Conservation (phyloP, 768 basidiomycete species). For the Ephemerocybe angulata region DNA sequence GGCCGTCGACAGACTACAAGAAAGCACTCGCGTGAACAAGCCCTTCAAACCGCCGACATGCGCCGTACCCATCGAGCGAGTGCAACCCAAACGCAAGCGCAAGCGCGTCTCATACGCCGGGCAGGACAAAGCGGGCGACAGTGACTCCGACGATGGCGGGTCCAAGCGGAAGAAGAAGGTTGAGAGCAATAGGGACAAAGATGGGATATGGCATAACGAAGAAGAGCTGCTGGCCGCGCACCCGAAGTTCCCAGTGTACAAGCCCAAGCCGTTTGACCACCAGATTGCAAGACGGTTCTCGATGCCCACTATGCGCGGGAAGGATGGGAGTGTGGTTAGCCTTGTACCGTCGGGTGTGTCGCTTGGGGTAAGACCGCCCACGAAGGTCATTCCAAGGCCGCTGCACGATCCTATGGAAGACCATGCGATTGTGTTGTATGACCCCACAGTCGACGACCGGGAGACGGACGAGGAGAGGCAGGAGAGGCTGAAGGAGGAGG, state of each 20-base stretch:
- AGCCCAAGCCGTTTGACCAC: constrained; percentile 74
- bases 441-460: constrained; percentile 90
- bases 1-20: constrained; percentile 61
- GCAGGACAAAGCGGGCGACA: constrained; percentile 51
- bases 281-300: constrained; percentile 66
- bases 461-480: constrained; percentile 85
- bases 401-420: constrained; percentile 98
- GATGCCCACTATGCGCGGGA: constrained; percentile 75
- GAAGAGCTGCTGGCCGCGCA: constrained; percentile 59
- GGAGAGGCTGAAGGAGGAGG: constrained; percentile 71
- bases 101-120: constrained; percentile 88
- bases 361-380: constrained; percentile 80
- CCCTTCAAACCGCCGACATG: constrained; percentile 76
- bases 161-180: constrained; percentile 66
- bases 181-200: constrained; percentile 34
- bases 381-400: constrained; percentile 82
- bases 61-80: constrained; percentile 41
- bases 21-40: constrained; percentile 69
- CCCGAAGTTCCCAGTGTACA: constrained; percentile 74
- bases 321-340: constrained; percentile 59
- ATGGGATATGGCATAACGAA: constrained; percentile 54
- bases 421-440: constrained; percentile 95
- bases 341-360: constrained; percentile 63
- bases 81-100: constrained; percentile 73
- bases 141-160: constrained; percentile 52